Conservation (phyloP, 345 rosid species). For the Geranium rotundifolium region DNA sequence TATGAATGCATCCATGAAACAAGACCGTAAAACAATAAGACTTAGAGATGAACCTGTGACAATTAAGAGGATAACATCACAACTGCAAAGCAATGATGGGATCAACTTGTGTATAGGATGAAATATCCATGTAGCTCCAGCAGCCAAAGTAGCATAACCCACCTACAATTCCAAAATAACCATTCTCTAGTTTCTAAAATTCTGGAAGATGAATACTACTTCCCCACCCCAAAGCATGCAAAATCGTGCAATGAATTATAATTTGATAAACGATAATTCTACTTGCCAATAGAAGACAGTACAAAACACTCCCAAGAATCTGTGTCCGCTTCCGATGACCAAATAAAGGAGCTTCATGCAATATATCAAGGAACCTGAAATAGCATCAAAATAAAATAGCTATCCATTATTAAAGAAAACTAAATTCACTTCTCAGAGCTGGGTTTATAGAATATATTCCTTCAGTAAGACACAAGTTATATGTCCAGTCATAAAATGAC, state of each 20-base stretch:
- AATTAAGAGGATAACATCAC: slow-evolving; percentile 50
- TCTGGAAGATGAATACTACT: background rate
- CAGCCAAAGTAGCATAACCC: slow-evolving; percentile 68
- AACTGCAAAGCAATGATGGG: slow-evolving; percentile 65
- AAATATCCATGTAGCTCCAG: slow-evolving; percentile 64
- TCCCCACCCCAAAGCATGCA: slow-evolving; percentile 1
- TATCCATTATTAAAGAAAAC: background rate
- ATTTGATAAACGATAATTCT: slow-evolving; percentile 3
- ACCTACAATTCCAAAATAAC: slow-evolving; percentile 34
- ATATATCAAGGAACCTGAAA: slow-evolving; percentile 74
- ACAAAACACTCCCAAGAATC: slow-evolving; percentile 59
- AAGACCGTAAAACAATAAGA: slow-evolving; percentile 4
- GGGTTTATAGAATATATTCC: no score
- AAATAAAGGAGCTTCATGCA: slow-evolving; percentile 87
- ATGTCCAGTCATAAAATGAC: no score
- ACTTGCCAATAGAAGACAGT: slow-evolving; percentile 63
- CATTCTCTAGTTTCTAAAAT: background rate
- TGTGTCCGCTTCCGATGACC: slow-evolving; percentile 83
- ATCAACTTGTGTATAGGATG: slow-evolving; percentile 22
- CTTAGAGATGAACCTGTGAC: slow-evolving; percentile 43
- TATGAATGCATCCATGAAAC: background rate
- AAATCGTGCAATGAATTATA: background rate
- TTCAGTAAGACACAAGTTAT: no score
- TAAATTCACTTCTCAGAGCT: background rate
- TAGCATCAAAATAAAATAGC: slow-evolving; percentile 4